Conservation (phyloP, 2,329 filamentous ascomycete genomes). For the Bipolaris bicolor region DNA sequence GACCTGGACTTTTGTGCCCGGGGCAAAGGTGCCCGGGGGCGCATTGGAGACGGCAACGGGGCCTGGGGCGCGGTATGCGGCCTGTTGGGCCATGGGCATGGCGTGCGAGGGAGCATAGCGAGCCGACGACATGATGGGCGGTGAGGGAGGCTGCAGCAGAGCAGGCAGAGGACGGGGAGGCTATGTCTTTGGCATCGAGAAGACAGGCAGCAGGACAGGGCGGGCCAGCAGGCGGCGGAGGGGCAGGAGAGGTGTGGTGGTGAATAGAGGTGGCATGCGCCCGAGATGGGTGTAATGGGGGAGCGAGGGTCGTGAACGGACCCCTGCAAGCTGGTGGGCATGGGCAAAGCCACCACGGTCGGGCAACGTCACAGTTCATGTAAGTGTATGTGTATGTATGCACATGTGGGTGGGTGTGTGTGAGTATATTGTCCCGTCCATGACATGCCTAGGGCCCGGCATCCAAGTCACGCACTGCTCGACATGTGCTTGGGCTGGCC, state of each 20-base stretch:
- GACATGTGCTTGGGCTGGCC: neutral
- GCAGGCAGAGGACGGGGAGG: slow-evolving; percentile 35
- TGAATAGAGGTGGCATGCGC: slow-evolving; percentile 20
- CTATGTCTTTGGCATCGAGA: slow-evolving; percentile 46
- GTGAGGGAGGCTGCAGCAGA: slow-evolving; percentile 42
- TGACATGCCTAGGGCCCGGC: too few species aligned
- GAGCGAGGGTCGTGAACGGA: slow-evolving; percentile 13
- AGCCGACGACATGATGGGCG: slow-evolving; percentile 49
- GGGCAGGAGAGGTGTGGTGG: slow-evolving; percentile 21
- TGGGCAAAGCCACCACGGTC: slow-evolving; percentile 38
- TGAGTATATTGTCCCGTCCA: too few species aligned
- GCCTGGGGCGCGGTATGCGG: slow-evolving; percentile 44
- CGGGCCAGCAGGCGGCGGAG: slow-evolving; percentile 13
- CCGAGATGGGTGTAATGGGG: slow-evolving; percentile 15
- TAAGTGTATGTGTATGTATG: too few species aligned
- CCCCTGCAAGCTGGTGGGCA: slow-evolving; percentile 14
- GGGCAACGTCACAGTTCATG: slow-evolving; percentile 28
- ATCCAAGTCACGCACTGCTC: neutral
- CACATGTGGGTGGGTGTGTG: too few species aligned
- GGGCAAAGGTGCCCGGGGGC: slow-evolving; percentile 78
- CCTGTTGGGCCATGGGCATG: slow-evolving; percentile 44
- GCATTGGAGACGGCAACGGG: slow-evolving; percentile 43
- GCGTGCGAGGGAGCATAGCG: slow-evolving; percentile 46
- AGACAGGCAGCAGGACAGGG: slow-evolving; percentile 5
- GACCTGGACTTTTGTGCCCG: slow-evolving; percentile 96